Base-by-base conservation (phyloP, 768 basidiomycete species). In the Suillus decipiens region DNA sequence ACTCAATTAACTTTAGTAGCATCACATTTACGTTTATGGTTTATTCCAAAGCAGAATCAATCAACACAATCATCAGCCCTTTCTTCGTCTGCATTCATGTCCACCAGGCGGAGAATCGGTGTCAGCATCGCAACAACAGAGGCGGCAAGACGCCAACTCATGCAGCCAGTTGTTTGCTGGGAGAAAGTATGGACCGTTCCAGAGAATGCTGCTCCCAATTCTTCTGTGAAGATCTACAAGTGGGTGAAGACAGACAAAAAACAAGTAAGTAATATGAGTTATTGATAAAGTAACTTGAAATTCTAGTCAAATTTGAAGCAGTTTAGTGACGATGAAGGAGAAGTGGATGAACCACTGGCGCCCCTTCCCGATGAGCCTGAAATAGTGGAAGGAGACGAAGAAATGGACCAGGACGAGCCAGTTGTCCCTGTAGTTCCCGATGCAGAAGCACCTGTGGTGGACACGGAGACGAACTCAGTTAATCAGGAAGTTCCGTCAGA, bases 101-200 rank as follows among this genome's bases (percentile, higher is more conserved):
- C 90, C 53, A 89, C 88, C 36, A 82, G 86, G 75, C 81, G 90
- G 68, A 86, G 89, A 73, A 89, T 92, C 58, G 91, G 91, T 7
- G 86, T 93, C 65, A 90, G 87, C 70, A 80, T 82, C 28, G 88
- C 89, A 55, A 89, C 88, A 57, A 89, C 90, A 3, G 91, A 93
- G 73, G 89, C 90, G 54, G 90, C 91, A 39, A 83, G 91, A 43
- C 84, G 91, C 63, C 89, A 92, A 74, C 80, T 93, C n/a, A 92
- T 93, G 89, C 90, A 91, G 70, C 92, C 92, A 8, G 92, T 93
- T n/a, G 84, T 82, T 33, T 90, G 88, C 66, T 95, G 92, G 92
- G 91, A 93, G 76, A 90, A 89, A 76, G 79, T 81, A 41, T 91
- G 90, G 90, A 79, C 84, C 12, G 73, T 80, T 14, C 84, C 88